These are phyloP conservation scores for Ganoderma sp. DNA, from an alignment of 1,284 basidiomycete genomes.

Conservation along the genomic window DNA sequence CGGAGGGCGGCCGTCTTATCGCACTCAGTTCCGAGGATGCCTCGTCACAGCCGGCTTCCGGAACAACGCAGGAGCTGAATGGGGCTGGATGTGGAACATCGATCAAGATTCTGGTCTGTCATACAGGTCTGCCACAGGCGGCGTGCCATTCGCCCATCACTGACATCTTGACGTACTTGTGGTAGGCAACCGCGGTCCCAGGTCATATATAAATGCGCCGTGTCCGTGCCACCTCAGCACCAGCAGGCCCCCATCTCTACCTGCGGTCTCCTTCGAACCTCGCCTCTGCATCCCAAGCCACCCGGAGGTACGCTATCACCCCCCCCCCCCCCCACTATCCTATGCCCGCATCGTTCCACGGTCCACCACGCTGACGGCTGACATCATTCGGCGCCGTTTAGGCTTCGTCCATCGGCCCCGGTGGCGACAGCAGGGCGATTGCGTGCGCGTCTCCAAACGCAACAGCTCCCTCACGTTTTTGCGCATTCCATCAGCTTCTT, in stretches of 20 bases:
- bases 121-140: not conserved
- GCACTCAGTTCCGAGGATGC: conserved; percentile 16
- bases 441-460: conserved; percentile 33
- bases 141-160: not conserved
- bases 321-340: not conserved
- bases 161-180: not conserved
- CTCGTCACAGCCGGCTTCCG: conserved; percentile 24
- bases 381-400: not conserved
- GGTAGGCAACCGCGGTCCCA: not conserved
- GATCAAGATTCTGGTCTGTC: conserved; percentile 25
- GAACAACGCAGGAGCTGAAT: conserved; percentile 20
- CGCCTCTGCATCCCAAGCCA: conserved; percentile 11
- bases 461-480: conserved; percentile 41
- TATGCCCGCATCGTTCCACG: not conserved
- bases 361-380: not conserved
- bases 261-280: conserved; percentile 8
- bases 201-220: not conserved
- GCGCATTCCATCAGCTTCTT: conserved; percentile 50
- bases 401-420: not conserved
- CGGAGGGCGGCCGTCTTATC: conserved; percentile 16
- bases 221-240: not conserved
- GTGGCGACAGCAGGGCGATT: conserved; percentile 11
- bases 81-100: conserved; percentile 16
- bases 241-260: conserved; percentile 1
- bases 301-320: conserved; percentile 10